Evolutionary conservation across 345 rosid genomes (phyloP), one percentile per base, ranked within the genome.

Genomic region (Sisymbrium altissimum): DNA sequence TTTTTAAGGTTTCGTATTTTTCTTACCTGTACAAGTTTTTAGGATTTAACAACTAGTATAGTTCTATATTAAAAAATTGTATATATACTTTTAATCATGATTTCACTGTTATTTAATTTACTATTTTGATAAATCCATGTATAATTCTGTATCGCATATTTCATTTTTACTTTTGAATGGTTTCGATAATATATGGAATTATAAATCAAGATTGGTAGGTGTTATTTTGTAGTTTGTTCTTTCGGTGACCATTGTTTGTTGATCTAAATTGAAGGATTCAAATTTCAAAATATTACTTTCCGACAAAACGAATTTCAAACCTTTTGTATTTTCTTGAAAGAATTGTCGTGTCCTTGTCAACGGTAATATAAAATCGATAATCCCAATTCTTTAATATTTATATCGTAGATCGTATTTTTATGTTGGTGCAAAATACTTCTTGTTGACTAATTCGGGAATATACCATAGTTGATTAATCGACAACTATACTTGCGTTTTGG

Each of bases 261-360:
- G 79, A 68, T 32, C 33, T 52, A 52, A 21, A 7, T 41, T 60
- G 79, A 32, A 32, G 17, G 33, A 58, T 75, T 61, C 74, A 75
- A 75, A 75, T 60, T 52, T 75, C 57, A 66, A 75, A 62, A 68
- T 60, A 60, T 11, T 50, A 68, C 72, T 75, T 48, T 40, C 30
- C 69, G 73, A 41, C 64, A 75, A 68, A 75, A 23, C 0, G 70
- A 41, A 32, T 27, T 75, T 75, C 48, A 52, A 61, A 61, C 15
- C 4, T 29, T 61, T 59, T 60, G 23, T 50, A 40, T 23, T 67
- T 74, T 30, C 18, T 39, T 18, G 3, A 4, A 57, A 49, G 40
- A 59, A 4, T 9, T 4, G 74, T 17, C 57, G 49, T 35, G 64
- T 68, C 79, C 7, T 69, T 50, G 14, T 68, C 74, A 68, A 50